Evolutionary conservation across 768 basidiomycete genomes (phyloP).

Genomic region (Pulveroboletus sp.): DNA sequence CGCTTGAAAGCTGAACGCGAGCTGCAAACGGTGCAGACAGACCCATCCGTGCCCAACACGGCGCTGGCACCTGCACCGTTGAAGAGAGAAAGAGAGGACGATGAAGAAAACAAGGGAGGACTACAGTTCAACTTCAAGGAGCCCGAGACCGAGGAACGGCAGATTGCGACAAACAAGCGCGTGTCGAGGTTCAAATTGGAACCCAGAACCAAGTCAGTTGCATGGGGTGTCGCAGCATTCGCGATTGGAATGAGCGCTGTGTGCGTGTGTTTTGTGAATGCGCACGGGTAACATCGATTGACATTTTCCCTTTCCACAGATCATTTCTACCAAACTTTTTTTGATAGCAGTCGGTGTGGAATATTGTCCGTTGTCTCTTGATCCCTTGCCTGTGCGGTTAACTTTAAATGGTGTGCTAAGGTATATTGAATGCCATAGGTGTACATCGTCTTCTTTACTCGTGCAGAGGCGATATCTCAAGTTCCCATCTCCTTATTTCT

Average conservation of each 20-base stretch:
- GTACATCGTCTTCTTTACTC: slow-evolving; percentile 11
- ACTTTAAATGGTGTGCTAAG: slow-evolving; percentile 14
- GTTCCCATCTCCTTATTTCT: background rate
- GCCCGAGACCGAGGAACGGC: slow-evolving; percentile 54
- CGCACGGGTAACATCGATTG: background rate
- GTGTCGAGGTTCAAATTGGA: slow-evolving; percentile 51
- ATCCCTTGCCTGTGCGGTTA: slow-evolving; percentile 4
- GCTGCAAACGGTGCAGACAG: slow-evolving; percentile 23
- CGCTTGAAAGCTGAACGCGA: slow-evolving; percentile 64
- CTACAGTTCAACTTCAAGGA: slow-evolving; percentile 65
- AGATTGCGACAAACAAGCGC: slow-evolving; percentile 61
- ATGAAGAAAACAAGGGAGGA: slow-evolving; percentile 39
- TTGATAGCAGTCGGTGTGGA: slow-evolving; percentile 27
- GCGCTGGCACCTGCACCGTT: slow-evolving; percentile 16
- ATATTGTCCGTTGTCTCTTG: slow-evolving; percentile 13
- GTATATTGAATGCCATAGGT: slow-evolving; percentile 17
- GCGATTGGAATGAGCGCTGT: slow-evolving; percentile 77
- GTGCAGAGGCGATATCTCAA: slow-evolving; percentile 17
- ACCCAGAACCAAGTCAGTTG: slow-evolving; percentile 68
- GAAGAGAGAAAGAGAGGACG: slow-evolving; percentile 49
- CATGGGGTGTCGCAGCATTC: slow-evolving; percentile 83
- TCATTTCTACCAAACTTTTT: slow-evolving; percentile 61
- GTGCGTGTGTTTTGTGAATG: slow-evolving; percentile 50
- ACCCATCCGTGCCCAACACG: slow-evolving; percentile 5
- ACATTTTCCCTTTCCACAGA: slow-evolving; percentile 24